Evolutionary conservation across 176 grass and related monocot genomes (phyloP).

Genomic region (Chloris gayana): DNA sequence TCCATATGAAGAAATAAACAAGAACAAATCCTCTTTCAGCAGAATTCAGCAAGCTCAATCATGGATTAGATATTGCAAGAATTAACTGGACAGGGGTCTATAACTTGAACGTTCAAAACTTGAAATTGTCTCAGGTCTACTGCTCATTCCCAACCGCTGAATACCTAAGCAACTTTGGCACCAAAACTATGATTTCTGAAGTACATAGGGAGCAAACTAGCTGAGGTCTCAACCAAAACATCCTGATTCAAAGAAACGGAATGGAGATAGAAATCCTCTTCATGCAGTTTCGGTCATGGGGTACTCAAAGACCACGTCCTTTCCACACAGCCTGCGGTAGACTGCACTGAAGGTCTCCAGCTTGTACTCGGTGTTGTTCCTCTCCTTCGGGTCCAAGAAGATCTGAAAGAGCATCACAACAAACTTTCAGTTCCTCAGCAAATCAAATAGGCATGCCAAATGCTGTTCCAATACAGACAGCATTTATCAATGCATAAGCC

Average conservation of each 20-base stretch:
- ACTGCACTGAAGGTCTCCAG: conserved; percentile 73
- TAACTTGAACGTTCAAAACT: conserved; percentile 46
- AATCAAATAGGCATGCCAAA: neutral
- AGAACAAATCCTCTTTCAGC: neutral
- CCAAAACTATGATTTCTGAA: conserved; percentile 46
- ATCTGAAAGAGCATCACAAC: conserved; percentile 48
- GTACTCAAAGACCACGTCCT: conserved; percentile 63
- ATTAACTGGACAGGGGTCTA: neutral
- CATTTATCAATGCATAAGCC: too few species aligned
- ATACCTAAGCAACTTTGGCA: conserved; percentile 15
- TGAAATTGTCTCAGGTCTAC: conserved; percentile 6
- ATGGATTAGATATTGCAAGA: neutral
- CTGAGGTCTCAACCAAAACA: conserved; percentile 12
- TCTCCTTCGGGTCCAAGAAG: conserved; percentile 75
- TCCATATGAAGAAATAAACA: neutral
- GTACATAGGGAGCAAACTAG: conserved; percentile 40
- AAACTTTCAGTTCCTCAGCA: neutral
- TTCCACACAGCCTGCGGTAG: conserved; percentile 69
- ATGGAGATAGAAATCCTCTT: neutral
- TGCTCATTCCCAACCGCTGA: conserved; percentile 1
- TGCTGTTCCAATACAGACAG: neutral
- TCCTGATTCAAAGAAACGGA: conserved; percentile 11
- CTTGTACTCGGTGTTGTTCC: conserved; percentile 82
- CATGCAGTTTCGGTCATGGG: conserved; percentile 30
- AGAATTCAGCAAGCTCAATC: neutral